Conservation (phyloP, 441 rosid genomes). For the Syzygium syzygioides region DNA sequence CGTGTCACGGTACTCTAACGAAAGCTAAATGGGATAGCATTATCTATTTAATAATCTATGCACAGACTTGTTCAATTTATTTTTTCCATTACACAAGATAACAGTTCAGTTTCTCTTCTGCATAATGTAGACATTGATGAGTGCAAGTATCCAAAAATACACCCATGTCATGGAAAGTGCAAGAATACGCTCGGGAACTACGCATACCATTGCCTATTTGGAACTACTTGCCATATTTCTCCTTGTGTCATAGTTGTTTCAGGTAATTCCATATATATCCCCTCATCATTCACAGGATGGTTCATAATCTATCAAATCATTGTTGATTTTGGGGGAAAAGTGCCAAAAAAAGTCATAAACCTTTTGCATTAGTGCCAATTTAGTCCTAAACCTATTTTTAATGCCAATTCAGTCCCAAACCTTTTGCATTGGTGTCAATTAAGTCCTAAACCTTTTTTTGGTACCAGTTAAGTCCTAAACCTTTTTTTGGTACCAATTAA, state of each 20-base stretch:
- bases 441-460: too few species aligned
- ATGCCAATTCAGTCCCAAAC: too few species aligned
- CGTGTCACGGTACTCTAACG: rapidly evolving
- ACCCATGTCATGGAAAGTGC: rapidly evolving
- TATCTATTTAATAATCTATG: rapidly evolving
- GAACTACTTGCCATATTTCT: not conserved
- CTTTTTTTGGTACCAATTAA: too few species aligned
- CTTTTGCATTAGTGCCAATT: too few species aligned
- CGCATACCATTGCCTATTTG: not conserved
- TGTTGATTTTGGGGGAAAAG: too few species aligned
- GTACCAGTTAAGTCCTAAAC: too few species aligned
- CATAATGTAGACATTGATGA: not conserved
- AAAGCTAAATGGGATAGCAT: rapidly evolving
- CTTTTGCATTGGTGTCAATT: too few species aligned
- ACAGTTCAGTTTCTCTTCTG: not conserved
- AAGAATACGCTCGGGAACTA: not conserved
- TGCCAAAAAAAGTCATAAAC: too few species aligned
- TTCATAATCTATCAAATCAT: too few species aligned
- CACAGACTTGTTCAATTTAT: not conserved
- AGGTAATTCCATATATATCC: not conserved
- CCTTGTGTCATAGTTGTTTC: rapidly evolving
- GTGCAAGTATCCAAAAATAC: rapidly evolving
- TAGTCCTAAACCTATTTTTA: too few species aligned
- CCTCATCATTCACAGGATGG: not conserved
- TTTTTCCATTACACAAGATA: rapidly evolving